Base-by-base conservation (phyloP, 139 green algal genomes). In the Asterochloris sp. region DNA sequence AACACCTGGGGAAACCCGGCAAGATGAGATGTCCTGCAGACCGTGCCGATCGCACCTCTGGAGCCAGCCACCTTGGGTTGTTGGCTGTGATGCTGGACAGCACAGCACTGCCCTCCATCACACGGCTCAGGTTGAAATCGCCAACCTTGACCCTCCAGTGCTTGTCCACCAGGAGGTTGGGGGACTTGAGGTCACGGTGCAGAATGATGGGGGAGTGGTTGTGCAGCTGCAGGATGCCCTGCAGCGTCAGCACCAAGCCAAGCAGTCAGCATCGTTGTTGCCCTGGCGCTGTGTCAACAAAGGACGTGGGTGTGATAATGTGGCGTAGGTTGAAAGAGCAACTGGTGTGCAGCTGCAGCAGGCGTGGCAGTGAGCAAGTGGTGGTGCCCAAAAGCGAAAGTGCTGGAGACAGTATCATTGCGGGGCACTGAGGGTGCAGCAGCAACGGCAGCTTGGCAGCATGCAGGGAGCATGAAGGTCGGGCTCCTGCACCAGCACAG, bases 151-250 rank as follows among this genome's bases (percentile, higher is more conserved):
- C 83, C 0, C 78, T 80, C 89, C 89, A 93, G 24, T 85, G 78
- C 27, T 77, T 80, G 80, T 93, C 90, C 27, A 93, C 84, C 26
- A 93, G 75, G 64, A 93, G 28, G 81, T 93, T 93, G 24, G 88
- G 80, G 0, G 76, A 82, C 82, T 92, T 92, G 16, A 92, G 80
- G 79, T 92, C 89, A 13, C 88, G 78, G 77, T 91, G 88, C 38
- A 90, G 73, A 60, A 91, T 91, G 24, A 84, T 78, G 0, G 86
- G 88, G 61, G 73, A 63, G 28, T 83, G 84, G 0, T 83, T 76
- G 77, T 91, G 86, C 82, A 91, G 81, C 69, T 88, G 83, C 76
- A 90, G 82, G 84, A 90, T 84, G 66, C 88, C 85, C 78, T 85
- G 84, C 26, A 67, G 26, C 29, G 38, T 6, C 38, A 54, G 38